Evolutionary conservation across 1,139 yeast species (phyloP), one percentile per base, ranked within the genome.

Genomic region (Geotrichum bryndzae): DNA sequence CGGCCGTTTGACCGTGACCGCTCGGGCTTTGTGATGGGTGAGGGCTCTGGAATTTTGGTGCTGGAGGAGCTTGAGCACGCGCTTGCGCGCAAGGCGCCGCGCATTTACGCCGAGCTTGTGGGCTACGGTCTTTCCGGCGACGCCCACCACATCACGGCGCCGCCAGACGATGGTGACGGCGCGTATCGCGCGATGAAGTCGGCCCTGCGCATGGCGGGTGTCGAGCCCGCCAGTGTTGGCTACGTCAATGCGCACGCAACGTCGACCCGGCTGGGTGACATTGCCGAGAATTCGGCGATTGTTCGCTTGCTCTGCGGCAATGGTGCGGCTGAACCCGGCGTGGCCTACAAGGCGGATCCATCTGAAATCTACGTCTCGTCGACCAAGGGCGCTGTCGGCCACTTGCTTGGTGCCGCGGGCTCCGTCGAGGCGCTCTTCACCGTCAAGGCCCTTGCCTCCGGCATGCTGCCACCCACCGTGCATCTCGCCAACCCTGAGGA

Each of bases 211-310:
- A 77, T 80, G 48, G 85, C 87, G 0, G 72, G 73, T 0, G 65
- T 82, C 1, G 68, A 70, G 1, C 80, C 85, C 0, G 59, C 70
- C 1, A 77, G 82, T 3, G 78, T 94, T 8, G 90, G 82, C 59
- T 94, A 91, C 70, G 80, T 95, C 58, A 95, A 95, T 74, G 98
- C 99, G 1, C 99, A 95, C 74, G 99, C 99, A 0, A 95, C 99
- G 0, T 89, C 97, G 0, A 95, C 99, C 0, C 77, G 79, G 7
- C 77, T 92, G 8, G 99, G 99, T 3, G 99, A 95, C 70, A 76
- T 84, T 25, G 96, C 97, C 0, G 99, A 95, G 71, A 85, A 88
- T 69, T 73, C 74, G 55, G 99, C 98, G 2, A 85, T 94, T 61
- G 74, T 78, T 58, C 61, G 72, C 4, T 71, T 90, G 10, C 82